Percentiles rank a stretch among this genome's conserved stretches.
Conservation (phyloP, 192 early-diverging fungal species). For the Coemansia sp. region DNA sequence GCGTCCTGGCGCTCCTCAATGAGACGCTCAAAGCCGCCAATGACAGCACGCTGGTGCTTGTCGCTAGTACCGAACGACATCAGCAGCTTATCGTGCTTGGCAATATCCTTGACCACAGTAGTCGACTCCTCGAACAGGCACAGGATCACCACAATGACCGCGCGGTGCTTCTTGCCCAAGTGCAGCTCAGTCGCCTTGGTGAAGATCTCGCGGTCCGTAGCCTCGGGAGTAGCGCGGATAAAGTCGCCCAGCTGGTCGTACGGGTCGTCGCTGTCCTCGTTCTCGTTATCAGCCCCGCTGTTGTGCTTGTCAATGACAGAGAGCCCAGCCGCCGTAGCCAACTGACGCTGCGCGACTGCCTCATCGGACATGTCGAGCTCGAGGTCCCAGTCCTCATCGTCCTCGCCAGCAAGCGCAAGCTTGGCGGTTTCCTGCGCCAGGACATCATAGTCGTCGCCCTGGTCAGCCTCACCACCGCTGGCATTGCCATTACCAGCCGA, state of each 20-base stretch:
- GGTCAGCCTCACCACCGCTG: conserved; percentile 44
- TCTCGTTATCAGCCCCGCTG: conserved; percentile 60
- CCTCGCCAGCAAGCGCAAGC: conserved; percentile 58
- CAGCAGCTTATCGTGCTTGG: conserved; percentile 70
- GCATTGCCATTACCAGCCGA: conserved; percentile 48
- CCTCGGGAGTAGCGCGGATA: conserved; percentile 61
- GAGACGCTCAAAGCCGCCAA: conserved; percentile 91
- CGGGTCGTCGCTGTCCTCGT: conserved; percentile 58
- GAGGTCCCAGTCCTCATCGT: conserved; percentile 77
- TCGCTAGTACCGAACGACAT: conserved; percentile 72
- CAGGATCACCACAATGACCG: conserved; percentile 77
- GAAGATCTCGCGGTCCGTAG: conserved; percentile 68
- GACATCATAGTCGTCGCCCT: conserved; percentile 66
- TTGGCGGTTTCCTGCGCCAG: conserved; percentile 71
- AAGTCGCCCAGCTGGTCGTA: conserved; percentile 80
- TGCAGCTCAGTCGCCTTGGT: conserved; percentile 77
- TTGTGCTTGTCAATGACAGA: conserved; percentile 6
- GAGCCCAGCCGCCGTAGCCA: conserved; percentile 50
- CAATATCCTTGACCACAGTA: conserved; percentile 67
- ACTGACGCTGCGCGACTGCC: conserved; percentile 75
- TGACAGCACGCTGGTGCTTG: conserved; percentile 82
- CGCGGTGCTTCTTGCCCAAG: conserved; percentile 76
- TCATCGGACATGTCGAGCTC: conserved; percentile 73
- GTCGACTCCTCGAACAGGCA: conserved; percentile 70
- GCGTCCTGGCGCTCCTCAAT: conserved; percentile 63